Evolutionary conservation across 1,284 basidiomycete genomes (phyloP).

Genomic region (Violaceomyces palustris): DNA sequence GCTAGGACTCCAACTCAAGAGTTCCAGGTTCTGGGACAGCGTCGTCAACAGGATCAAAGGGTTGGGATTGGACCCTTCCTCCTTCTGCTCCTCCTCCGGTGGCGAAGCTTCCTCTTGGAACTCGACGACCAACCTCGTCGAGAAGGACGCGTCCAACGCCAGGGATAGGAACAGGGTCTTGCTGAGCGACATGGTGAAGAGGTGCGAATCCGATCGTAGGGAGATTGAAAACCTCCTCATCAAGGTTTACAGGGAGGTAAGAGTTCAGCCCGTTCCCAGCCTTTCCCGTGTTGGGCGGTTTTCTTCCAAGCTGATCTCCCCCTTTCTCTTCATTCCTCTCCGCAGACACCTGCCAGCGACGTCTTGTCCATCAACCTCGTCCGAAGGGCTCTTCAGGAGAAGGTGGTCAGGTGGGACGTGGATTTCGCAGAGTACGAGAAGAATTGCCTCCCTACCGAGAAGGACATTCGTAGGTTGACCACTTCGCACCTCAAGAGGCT

Average conservation of each 20-base stretch:
- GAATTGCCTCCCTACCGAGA: conserved; percentile 55
- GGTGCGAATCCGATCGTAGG: conserved; percentile 49
- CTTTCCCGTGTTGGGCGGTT: too few species aligned
- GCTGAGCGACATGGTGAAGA: conserved; percentile 23
- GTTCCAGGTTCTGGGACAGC: conserved; percentile 61
- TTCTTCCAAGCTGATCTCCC: background rate
- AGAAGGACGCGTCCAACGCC: too few species aligned
- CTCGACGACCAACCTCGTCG: too few species aligned
- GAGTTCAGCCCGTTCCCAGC: too few species aligned
- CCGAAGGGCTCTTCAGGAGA: conserved; percentile 80
- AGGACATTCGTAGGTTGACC: conserved; percentile 52
- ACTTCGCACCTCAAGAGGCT: conserved; percentile 56
- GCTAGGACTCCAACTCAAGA: conserved; percentile 68
- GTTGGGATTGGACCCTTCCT: conserved; percentile 53
- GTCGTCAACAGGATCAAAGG: conserved; percentile 58
- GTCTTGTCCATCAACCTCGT: conserved; percentile 84
- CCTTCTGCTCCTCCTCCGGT: conserved; percentile 30
- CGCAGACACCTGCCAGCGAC: conserved; percentile 60
- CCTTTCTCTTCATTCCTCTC: background rate
- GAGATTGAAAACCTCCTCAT: conserved; percentile 74
- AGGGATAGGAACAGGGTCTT: conserved; percentile 24
- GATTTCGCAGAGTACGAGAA: conserved; percentile 64
- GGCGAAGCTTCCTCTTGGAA: too few species aligned
- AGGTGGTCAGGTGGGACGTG: conserved; percentile 91
- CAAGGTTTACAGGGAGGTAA: conserved; percentile 58